Evolutionary conservation across 2,329 filamentous ascomycete genomes (phyloP), one percentile per base, ranked within the genome.

Genomic region (Cyphellophora attinorum): DNA sequence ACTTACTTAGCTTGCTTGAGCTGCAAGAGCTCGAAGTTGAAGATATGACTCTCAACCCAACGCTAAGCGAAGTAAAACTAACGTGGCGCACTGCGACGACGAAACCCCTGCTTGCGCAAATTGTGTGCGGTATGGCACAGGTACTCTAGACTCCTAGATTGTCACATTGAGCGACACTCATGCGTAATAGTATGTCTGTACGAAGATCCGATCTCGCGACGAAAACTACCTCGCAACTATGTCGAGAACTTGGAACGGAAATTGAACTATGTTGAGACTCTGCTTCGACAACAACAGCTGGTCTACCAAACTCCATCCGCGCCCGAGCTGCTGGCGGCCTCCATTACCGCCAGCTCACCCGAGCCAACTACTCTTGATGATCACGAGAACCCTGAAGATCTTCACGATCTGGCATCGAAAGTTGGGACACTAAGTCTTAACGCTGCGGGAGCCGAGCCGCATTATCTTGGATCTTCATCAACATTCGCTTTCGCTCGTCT

Each of bases 181-280:
- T n/a, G 21, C n/a, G 21, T 25, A n/a, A n/a, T 28, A 39, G 37
- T 15, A 10, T 39, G 37, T 19, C 27, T 39, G 27, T 32, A 35
- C 1, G 51, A 54, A 34, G 51, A 57, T 35, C 51, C 52, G 0
- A 27, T 35, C 3, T 54, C 51, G 1, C 52, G 47, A 23, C 40
- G 35, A 18, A 45, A 47, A 4, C 45, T 35, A 10, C 53, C 55
- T n/a, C 45, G 54, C 3, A 54, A 55, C 34, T 57, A 57, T 18
- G 12, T 57, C 3, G 45, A 54, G 29, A 42, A 40, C 1, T 31
- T 57, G 11, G 54, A 58, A 21, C 29, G 45, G 21, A 48, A 52
- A 0, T 37, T 57, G 2, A 47, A 44, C 5, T 27, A 39, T 25
- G 44, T 56, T 5, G 51, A 56, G 33, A 29, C 16, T 14, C 4